Conservation (phyloP, 2,329 filamentous ascomycete genomes). For the Parascedosporium putredinis region DNA sequence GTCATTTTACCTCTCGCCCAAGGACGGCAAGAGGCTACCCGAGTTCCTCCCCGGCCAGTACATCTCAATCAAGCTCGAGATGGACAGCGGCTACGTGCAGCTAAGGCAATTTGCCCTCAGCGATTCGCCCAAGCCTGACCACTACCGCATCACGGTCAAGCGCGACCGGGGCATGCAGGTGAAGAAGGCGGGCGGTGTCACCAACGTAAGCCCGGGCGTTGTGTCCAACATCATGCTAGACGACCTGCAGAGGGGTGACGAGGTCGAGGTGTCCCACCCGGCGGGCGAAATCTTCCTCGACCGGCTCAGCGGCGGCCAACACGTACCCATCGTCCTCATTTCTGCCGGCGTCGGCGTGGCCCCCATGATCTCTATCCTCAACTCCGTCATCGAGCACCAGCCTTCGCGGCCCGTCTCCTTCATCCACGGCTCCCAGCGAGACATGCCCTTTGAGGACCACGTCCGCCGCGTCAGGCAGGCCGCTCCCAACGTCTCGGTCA, state of each 20-base stretch:
- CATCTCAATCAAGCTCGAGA: conserved; percentile 49
- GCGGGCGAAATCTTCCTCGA: conserved; percentile 51
- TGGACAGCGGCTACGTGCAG: conserved; percentile 50
- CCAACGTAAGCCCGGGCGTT: conserved; percentile 46
- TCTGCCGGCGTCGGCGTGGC: conserved; percentile 52
- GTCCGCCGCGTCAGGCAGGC: conserved; percentile 33
- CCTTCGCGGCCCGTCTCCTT: conserved; percentile 42
- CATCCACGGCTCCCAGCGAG: conserved; percentile 45
- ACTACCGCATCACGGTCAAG: conserved; percentile 65
- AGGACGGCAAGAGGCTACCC: conserved; percentile 51
- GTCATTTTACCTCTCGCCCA: conserved; percentile 58
- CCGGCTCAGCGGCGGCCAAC: conserved; percentile 23
- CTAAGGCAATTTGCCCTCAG: conserved; percentile 64
- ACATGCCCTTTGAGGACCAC: conserved; percentile 43
- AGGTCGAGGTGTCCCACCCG: conserved; percentile 56
- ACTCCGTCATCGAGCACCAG: conserved; percentile 35
- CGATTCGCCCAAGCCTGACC: conserved; percentile 48
- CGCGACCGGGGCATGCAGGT: conserved; percentile 45
- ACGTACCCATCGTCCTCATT: conserved; percentile 46
- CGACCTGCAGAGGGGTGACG: conserved; percentile 48
- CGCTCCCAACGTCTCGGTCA: conserved; percentile 24
- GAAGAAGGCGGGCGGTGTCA: conserved; percentile 29
- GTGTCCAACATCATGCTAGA: conserved; percentile 63
- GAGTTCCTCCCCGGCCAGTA: conserved; percentile 62
- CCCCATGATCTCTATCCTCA: conserved; percentile 50